Base-by-base conservation (phyloP, 2,329 filamentous ascomycete species). In the Aspergillus flavus region DNA sequence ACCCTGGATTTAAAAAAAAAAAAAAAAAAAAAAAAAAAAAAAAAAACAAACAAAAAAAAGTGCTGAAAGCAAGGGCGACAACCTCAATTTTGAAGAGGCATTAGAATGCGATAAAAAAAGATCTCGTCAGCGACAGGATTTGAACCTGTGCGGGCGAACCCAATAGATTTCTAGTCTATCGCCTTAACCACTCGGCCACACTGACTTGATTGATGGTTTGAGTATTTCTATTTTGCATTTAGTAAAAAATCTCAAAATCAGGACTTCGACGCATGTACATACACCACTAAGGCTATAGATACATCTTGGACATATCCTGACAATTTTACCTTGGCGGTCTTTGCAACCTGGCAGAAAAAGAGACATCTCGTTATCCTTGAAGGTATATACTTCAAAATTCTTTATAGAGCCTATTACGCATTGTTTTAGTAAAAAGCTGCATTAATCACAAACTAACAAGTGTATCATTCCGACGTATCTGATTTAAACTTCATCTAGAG, bases 341-440 rank as follows among this genome's bases (percentile, higher is more conserved):
- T 36, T 36, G 34, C 2, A 16, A 14, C 16, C 1, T 14, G 6
- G 34, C 2, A 16, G 34, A 32, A 32, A 32, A 32, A 1, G 32
- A 10, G 7, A 0, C 1, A 16, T 7, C 14, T 7, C 6, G 12
- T 5, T 2, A 36, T 16, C 1, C 2, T 16, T 41, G 0, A 3
- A 3, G 19, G 0, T 19, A 41, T n/a, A n/a, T n/a, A 9, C 7
- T 1, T 6, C 6, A n/a, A n/a, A 16, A 10, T n/a, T 1, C 1
- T 41, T 41, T 9, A 41, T 6, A 41, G 2, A n/a, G 0, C 6
- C 1, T 41, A 41, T 19, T 6, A 41, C 10, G 39, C 2, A 7
- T 9, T n/a, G 39, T 9, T 41, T 41, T 4, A 6, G 19, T n/a
- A 19, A 7, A n/a, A 14, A 14, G 6, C 2, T 41, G 39, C 16